Evolutionary conservation across 2,329 filamentous ascomycete species (phyloP).

Genomic region (Penicillium sp.): DNA sequence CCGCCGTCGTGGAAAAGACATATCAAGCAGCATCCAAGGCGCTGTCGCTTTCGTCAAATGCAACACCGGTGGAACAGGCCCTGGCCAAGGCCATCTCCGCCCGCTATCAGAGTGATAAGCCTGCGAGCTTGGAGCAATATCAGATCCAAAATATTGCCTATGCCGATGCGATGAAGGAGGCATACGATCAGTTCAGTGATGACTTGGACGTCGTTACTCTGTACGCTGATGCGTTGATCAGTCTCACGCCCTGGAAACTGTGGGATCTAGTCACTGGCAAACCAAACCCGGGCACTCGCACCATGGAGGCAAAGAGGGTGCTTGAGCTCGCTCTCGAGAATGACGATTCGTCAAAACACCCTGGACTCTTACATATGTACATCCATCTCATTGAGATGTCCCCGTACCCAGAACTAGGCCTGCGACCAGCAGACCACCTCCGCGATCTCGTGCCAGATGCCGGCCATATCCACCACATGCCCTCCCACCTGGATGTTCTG

Average conservation of each 20-base stretch:
- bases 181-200: slow-evolving; percentile 51
- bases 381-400: slow-evolving; percentile 80
- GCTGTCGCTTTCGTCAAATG: slow-evolving; percentile 33
- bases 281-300: slow-evolving; percentile 54
- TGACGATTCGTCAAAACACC: slow-evolving; percentile 54
- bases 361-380: slow-evolving; percentile 70
- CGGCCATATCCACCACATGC: slow-evolving; percentile 73
- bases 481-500: slow-evolving; percentile 69
- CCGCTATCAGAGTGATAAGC: slow-evolving; percentile 57
- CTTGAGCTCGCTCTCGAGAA: slow-evolving; percentile 57
- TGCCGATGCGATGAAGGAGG: slow-evolving; percentile 57
- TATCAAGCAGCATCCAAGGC: slow-evolving; percentile 48
- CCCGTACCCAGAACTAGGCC: slow-evolving; percentile 57
- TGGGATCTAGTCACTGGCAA: slow-evolving; percentile 60
- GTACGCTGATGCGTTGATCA: slow-evolving; percentile 64
- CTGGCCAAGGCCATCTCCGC: slow-evolving; percentile 60
- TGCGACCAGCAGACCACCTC: slow-evolving; percentile 59
- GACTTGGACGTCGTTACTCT: slow-evolving; percentile 63
- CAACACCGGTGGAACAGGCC: slow-evolving; percentile 55
- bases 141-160: slow-evolving; percentile 57
- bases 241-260: slow-evolving; percentile 61
- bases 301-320: slow-evolving; percentile 56
- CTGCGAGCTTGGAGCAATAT: slow-evolving; percentile 46
- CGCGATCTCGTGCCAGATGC: slow-evolving; percentile 64
- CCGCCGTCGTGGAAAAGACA: slow-evolving; percentile 47